Evolutionary conservation across 768 basidiomycete genomes (phyloP), one percentile per base, ranked within the genome.

Genomic region (Russula sp.): DNA sequence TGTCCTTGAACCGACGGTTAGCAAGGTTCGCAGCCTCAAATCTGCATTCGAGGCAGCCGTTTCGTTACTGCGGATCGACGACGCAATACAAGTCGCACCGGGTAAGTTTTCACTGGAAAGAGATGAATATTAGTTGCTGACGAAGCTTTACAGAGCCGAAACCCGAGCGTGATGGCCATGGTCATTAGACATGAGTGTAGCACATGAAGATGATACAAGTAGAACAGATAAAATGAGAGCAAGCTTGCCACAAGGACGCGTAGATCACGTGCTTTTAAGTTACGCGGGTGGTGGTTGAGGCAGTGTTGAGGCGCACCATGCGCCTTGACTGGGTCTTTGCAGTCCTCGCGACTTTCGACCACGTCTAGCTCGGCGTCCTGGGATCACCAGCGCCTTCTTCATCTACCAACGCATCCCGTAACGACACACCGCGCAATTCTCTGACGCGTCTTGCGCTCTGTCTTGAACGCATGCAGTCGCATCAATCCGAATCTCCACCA

Each of bases 41-140:
- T 93, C 90, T 38, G 97, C 97, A 38, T 91, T 95, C 66, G 95
- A 98, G 73, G 95, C 96, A 35, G 93, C 95, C 5, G 94, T 97
- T 43, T 93, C 93, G 60, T 77, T 98, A 63, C 77, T 99, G 72
- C 83, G 97, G 63, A 98, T 98, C 68, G 95, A 98, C 73, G 95
- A 93, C 74, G 90, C 91, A n/a, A 93, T 93, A 64, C 90, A 93
- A 69, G 91, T 89, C 73, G 80, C 88, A 50, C 88, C 90, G 63
- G 91, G 90, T 90, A 68, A 34, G 22, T 25, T 29, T 59, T 53
- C 43, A 53, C 3, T 48, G 43, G 39, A 36, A 46, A 61, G 35
- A 56, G 65, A 55, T 11, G 4, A 32, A 53, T 16, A 25, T 18
- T 7, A 25, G 41, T 29, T 9, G n/a, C 53, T 54, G 54, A 63